phyloP scores from a whole-genome alignment of 805 yeast species.

The Candida pseudofarinosa region DNA sequence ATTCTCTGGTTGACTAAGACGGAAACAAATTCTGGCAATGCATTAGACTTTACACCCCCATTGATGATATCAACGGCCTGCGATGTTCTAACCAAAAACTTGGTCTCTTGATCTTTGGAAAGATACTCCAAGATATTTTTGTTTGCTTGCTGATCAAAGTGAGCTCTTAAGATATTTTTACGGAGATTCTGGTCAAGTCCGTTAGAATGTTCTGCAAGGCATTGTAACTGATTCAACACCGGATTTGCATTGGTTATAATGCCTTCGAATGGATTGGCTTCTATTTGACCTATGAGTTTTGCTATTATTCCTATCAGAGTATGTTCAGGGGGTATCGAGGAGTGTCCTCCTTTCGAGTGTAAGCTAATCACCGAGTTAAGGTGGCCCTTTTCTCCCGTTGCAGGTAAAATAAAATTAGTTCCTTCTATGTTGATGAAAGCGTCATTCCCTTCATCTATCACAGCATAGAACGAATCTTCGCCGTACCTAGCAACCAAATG shows the following conservation, averaged over 20 bases:
- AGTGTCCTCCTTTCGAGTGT: slow-evolving; percentile 49
- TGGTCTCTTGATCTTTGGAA: slow-evolving; percentile 18
- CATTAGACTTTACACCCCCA: slow-evolving; percentile 50
- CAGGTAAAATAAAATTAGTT: slow-evolving; percentile 39
- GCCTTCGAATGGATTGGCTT: slow-evolving; percentile 32
- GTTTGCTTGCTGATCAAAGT: slow-evolving; percentile 33
- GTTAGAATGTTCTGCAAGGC: slow-evolving; percentile 43
- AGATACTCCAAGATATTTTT: slow-evolving; percentile 31
- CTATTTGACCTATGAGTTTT: slow-evolving; percentile 36
- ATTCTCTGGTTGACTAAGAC: slow-evolving; percentile 44
- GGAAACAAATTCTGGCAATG: slow-evolving; percentile 46
- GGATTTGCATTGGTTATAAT: slow-evolving; percentile 43
- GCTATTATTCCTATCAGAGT: slow-evolving; percentile 47
- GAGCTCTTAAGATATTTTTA: slow-evolving; percentile 36
- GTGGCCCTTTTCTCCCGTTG: slow-evolving; percentile 48
- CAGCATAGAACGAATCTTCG: slow-evolving; percentile 37
- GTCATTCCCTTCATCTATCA: slow-evolving; percentile 41
- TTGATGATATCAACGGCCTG: slow-evolving; percentile 45
- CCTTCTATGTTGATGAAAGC: slow-evolving; percentile 26
- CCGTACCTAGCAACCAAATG: slow-evolving; percentile 37
- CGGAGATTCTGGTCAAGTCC: slow-evolving; percentile 29
- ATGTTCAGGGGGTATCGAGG: slow-evolving; percentile 47
- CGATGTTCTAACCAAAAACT: slow-evolving; percentile 41
- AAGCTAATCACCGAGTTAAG: slow-evolving; percentile 38
- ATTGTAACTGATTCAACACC: slow-evolving; percentile 38